phyloP scores from a whole-genome alignment of 345 rosid genomes.

The Gossypium australe region DNA sequence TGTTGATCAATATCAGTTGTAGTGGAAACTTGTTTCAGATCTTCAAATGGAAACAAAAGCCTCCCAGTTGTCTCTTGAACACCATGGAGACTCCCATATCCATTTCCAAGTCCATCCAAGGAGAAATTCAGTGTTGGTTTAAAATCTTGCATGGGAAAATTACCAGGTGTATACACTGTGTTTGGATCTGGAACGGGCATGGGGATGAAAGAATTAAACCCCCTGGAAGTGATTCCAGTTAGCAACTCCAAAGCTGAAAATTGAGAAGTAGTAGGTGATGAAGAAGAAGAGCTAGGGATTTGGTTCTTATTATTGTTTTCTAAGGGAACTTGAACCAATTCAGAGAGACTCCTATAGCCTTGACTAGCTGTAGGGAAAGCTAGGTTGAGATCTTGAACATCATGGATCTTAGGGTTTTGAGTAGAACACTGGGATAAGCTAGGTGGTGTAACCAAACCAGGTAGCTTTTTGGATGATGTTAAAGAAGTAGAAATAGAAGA shows the following conservation, averaged over 20 bases:
- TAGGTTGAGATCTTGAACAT: constrained; percentile 80
- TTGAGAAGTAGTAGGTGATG: constrained; percentile 29
- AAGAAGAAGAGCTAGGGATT: constrained; percentile 29
- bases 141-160: constrained; percentile 65
- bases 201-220: constrained; percentile 62
- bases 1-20: constrained; percentile 37
- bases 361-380: constrained; percentile 45
- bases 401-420: constrained; percentile 54
- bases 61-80: constrained; percentile 53
- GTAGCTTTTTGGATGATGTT: constrained; percentile 47
- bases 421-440: constrained; percentile 22
- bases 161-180: constrained; percentile 40
- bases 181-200: constrained; percentile 58
- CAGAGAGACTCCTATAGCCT: constrained; percentile 50
- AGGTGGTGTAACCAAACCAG: constrained; percentile 52
- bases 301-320: constrained; percentile 33
- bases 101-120: constrained; percentile 63
- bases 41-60: constrained; percentile 87
- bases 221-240: constrained; percentile 54
- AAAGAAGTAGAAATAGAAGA: constrained; percentile 13
- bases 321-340: constrained; percentile 49
- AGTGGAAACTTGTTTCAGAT: constrained; percentile 72
- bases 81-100: constrained; percentile 42
- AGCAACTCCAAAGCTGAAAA: constrained; percentile 70
- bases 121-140: constrained; percentile 77